Base-by-base conservation (phyloP, 169 alveolate species). In the Eimeria tenella region DNA sequence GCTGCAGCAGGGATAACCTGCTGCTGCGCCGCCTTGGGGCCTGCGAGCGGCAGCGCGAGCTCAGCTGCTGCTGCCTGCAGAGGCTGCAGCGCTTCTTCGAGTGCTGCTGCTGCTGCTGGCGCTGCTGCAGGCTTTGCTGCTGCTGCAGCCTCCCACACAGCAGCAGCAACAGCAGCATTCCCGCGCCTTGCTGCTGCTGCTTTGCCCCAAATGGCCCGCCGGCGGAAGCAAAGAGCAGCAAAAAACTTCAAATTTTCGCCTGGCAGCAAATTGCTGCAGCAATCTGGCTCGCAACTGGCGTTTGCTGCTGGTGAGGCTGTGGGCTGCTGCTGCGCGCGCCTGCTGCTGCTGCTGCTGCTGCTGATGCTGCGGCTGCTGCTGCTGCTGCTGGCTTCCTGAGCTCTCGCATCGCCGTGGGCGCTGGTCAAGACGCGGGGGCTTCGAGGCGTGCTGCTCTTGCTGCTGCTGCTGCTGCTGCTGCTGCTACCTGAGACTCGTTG, bases 401-500 rank as follows among this genome's bases (percentile, higher is more conserved):
- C 19, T 56, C 13, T 50, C 21, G 81, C 53, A 7, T 13, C 65
- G 19, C 13, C 65, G 19, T 13, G 65, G 19, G 7, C 19, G 65
- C 19, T 7, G 7, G 65, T 56, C 19, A 7, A 56, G 65, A 56
- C 65, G 13, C 65, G 19, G n/a, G n/a, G n/a, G n/a, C n/a, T n/a
- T n/a, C n/a, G n/a, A n/a, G n/a, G n/a, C n/a, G n/a, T n/a, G 31
- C 17, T 65, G 75, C 75, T 65, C 5, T n/a, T n/a, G 75, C 75
- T 71, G 81, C 81, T 71, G 81, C 81, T 71, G 81, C 65, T 5
- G 62, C 73, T 71, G 81, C 81, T 71, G 53, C 56, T n/a, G 49
- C 81, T 71, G 81, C 81, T 71, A 50, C n/a, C 81, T 71, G 86
- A 15, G 10, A 17, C 13, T 17, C 62, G 63, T 8, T 19, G 62